Conservation (phyloP, 352 stramenopile species). For the Globisporangium ultimum region DNA sequence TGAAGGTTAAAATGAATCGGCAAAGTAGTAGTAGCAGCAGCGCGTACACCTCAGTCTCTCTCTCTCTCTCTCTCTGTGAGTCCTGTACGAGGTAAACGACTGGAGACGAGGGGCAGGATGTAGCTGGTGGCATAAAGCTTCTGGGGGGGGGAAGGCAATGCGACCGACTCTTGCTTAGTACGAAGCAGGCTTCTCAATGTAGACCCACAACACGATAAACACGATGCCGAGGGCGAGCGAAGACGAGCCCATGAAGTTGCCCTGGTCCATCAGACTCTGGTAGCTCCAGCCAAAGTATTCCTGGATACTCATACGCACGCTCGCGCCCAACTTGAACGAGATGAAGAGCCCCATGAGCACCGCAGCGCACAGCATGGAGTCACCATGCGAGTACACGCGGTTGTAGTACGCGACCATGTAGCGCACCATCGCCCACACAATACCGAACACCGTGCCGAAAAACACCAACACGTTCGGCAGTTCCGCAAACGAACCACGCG, state of each 20-base stretch:
- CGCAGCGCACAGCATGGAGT: constrained; percentile 64
- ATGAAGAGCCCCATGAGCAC: constrained; percentile 79
- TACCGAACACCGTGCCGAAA: constrained; percentile 64
- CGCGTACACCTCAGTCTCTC: neutral
- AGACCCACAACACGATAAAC: constrained; percentile 84
- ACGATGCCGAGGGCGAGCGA: constrained; percentile 78
- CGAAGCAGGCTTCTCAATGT: constrained; percentile 63
- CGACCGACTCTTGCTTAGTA: constrained; percentile 1
- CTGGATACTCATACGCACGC: constrained; percentile 83
- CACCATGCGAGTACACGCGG: constrained; percentile 65
- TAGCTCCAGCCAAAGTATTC: constrained; percentile 89
- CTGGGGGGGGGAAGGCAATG: neutral
- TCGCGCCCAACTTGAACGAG: constrained; percentile 69
- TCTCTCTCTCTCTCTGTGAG: neutral
- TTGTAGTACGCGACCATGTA: constrained; percentile 81
- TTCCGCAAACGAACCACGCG: constrained; percentile 65
- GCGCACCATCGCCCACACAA: constrained; percentile 76
- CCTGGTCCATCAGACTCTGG: constrained; percentile 84
- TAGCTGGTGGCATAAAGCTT: neutral
- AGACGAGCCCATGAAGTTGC: constrained; percentile 83
- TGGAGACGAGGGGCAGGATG: neutral
- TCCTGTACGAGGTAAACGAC: neutral
- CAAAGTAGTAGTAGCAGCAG: constrained; percentile 2
- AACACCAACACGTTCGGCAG: constrained; percentile 84
- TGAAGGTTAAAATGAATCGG: constrained; percentile 15